Base-by-base conservation (phyloP, 1,139 yeast species). In the Candida tropicalis region DNA sequence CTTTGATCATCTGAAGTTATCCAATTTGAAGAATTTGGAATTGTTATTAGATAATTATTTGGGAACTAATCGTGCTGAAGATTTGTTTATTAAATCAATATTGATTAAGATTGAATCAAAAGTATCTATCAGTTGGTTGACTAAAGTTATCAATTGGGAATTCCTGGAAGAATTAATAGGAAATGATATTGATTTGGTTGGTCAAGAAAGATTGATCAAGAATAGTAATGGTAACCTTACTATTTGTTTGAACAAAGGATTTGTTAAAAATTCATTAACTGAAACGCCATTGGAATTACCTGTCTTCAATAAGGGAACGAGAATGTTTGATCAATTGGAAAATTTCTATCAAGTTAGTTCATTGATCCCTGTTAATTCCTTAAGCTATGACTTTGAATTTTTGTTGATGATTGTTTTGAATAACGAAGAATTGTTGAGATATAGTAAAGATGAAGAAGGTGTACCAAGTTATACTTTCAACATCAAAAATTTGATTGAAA, bases 61-160 rank as follows among this genome's bases (percentile, higher is more conserved):
- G 34, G 97, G 96, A 1, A 74, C 91, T 0, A 66, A 71, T 4
- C 61, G 77, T 12, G 68, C 82, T 2, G 80, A 79, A 35, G 98
- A 91, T 58, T 58, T 79, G 40, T 50, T 89, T 2, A 58, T 91
- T 25, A 78, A 86, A 46, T 62, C 68, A 2, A 62, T 87, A 2
- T 58, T 91, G 38, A 68, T 72, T 42, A 59, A 61, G 9, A 68
- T 88, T 31, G 98, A 91, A 60, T 56, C 77, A 0, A 65, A 68
- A 5, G 55, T 73, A 9, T 66, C 73, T 12, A 55, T 47, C 42
- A 70, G 77, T 7, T 87, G 96, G 96, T 68, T 84, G 11, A 70
- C 73, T 42, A 61, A 58, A 39, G 81, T 87, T 9, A 66, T 73
- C 36, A 68, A 75, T 33, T 88, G 96, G 95, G 90, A 85, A 41